Conservation (phyloP, 345 rosid genomes). For the Dimocarpus longan region DNA sequence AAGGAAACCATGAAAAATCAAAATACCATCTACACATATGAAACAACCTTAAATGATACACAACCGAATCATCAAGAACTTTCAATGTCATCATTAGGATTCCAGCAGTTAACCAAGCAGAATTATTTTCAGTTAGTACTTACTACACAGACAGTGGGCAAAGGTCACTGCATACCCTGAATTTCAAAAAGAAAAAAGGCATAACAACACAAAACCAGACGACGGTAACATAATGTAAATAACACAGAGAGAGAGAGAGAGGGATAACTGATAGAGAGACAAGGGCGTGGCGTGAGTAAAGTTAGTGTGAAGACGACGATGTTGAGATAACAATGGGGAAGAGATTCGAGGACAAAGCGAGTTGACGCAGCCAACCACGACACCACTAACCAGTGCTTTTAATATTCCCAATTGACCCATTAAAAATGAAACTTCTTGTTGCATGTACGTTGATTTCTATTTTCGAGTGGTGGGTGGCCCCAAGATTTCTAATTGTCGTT, state of each 20-base stretch:
- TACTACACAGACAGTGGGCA: background rate
- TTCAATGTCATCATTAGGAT: background rate
- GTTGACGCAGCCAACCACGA: no score
- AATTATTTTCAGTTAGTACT: background rate
- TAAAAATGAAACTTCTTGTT: no score
- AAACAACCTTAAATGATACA: background rate
- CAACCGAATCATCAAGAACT: background rate
- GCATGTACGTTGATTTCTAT: no score
- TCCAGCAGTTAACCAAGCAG: background rate
- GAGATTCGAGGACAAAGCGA: no score
- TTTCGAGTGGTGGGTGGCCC: no score
- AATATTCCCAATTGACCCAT: no score
- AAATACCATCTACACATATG: background rate
- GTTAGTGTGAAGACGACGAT: slow-evolving; percentile 5
- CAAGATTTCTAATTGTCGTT: no score
- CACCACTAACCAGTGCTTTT: no score
- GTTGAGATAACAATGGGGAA: no score
- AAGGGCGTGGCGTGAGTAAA: background rate
- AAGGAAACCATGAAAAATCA: background rate
- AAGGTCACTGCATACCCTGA: background rate
- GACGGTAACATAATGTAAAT: background rate
- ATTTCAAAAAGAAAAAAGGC: no score
- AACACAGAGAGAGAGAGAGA: background rate
- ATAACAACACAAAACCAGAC: background rate
- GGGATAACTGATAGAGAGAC: slow-evolving; percentile 38